Evolutionary conservation across 202 grass and related monocot genomes (phyloP).

Genomic region (Panicum virgatum): DNA sequence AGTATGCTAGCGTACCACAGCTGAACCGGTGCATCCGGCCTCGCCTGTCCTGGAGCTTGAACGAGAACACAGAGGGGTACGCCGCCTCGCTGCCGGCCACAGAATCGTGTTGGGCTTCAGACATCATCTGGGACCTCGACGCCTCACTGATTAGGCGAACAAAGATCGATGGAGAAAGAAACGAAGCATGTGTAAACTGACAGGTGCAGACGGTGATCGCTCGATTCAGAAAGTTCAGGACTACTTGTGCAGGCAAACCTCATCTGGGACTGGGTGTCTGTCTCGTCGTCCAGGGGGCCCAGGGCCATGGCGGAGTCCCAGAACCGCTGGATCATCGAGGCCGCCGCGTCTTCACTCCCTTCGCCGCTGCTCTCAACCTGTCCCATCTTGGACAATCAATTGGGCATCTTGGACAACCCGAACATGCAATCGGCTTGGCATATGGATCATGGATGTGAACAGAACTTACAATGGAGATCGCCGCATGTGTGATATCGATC

Average conservation of each 20-base stretch:
- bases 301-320: slow-evolving; percentile 74
- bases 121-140: slow-evolving; percentile 41
- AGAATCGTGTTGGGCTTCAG: slow-evolving; percentile 17
- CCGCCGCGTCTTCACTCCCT: slow-evolving; percentile 33
- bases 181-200: too few relatives aligned
- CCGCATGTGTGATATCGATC: slow-evolving; percentile 70
- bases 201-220: neutral
- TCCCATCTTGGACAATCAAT: neutral
- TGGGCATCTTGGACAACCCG: neutral
- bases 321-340: slow-evolving; percentile 77
- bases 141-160: slow-evolving; percentile 27
- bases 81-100: neutral
- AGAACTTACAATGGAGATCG: slow-evolving; percentile 57
- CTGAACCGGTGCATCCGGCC: slow-evolving; percentile 73
- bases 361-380: slow-evolving; percentile 57
- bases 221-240: neutral
- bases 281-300: slow-evolving; percentile 57
- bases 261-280: slow-evolving; percentile 40
- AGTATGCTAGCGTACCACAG: slow-evolving; percentile 42
- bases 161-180: neutral
- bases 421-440: neutral
- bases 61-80: slow-evolving; percentile 42
- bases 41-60: slow-evolving; percentile 72
- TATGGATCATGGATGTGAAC: neutral
- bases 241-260: slow-evolving; percentile 20